Evolutionary conservation across 2,329 filamentous ascomycete genomes (phyloP), one percentile per base, ranked within the genome.

Genomic region (Paramyrothecium roridum): DNA sequence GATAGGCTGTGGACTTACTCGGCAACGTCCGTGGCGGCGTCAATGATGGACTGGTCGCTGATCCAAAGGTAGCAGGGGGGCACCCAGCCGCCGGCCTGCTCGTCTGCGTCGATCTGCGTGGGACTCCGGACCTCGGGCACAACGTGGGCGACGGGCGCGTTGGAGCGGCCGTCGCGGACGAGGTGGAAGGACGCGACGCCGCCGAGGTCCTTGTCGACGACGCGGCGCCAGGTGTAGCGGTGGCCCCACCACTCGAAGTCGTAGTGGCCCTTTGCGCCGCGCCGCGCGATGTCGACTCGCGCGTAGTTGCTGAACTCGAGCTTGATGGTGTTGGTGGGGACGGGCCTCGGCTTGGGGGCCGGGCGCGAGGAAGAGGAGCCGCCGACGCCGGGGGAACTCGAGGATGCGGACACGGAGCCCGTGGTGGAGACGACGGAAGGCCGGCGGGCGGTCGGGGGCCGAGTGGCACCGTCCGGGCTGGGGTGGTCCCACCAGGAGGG

Each of bases 301-400:
- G 93, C 93, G 70, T 99, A 99, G 76, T 98, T 99, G 61, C 91
- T 96, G 70, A 97, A 99, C 70, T 98, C 93, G 34, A 99, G 82
- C 73, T 92, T 90, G 70, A 93, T 89, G 37, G 83, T 88, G 70
- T 96, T 91, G 56, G 87, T 90, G 19, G 90, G 84, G 48, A 78
- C 66, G 53, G 73, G 65, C 46, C 64, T 64, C 45, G 73, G 71
- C 53, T 69, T 75, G 22, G 70, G 65, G 55, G 48, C 67, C 69
- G 26, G 63, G 56, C 40, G 66, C 65, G 52, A 62, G 58, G n/a
- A n/a, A n/a, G 59, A 56, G 26, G 26, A 30, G 26, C 26, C 26
- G 26, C 10, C 10, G 26, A 4, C 26, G 52, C 63, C 57, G 47
- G 47, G 49, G 3, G 52, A 63, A 57, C 58, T 59, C 2, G 56